Percentiles rank a stretch among this genome's conserved stretches.
These are phyloP conservation scores for Elsinoe batatas DNA, from an alignment of 2,329 filamentous ascomycete species.

Conservation along the genomic window DNA sequence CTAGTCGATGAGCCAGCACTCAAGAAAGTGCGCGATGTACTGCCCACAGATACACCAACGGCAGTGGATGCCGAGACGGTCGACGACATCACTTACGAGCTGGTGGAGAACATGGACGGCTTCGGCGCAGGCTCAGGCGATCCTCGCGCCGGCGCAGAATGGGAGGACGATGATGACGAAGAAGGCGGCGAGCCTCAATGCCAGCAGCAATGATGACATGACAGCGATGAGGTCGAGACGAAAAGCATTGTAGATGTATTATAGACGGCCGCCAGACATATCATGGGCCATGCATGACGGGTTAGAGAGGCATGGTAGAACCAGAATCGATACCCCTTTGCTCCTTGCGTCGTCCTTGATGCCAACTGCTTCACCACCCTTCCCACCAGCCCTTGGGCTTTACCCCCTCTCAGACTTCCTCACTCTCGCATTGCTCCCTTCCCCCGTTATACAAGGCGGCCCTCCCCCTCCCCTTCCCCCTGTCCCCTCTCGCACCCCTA, in stretches of 20 bases:
- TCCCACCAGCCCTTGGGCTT: no score
- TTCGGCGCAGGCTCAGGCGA: slow-evolving; percentile 66
- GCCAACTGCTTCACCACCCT: background rate
- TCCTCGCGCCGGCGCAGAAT: slow-evolving; percentile 56
- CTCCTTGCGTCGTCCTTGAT: no score
- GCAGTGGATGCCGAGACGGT: slow-evolving; percentile 61
- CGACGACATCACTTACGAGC: slow-evolving; percentile 81
- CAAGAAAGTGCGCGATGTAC: slow-evolving; percentile 60
- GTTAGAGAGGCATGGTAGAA: background rate
- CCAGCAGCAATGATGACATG: slow-evolving; percentile 52
- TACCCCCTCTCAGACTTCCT: no score
- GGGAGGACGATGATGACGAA: slow-evolving; percentile 62
- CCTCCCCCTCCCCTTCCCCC: background rate
- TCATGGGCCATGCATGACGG: background rate
- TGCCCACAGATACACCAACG: slow-evolving; percentile 45
- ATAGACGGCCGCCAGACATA: background rate
- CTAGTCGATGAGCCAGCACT: slow-evolving; percentile 58
- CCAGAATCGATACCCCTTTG: background rate
- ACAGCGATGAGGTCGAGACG: background rate
- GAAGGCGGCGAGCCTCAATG: slow-evolving; percentile 57
- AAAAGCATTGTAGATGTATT: slow-evolving; percentile 7
- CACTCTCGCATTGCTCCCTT: no score
- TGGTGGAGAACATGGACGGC: slow-evolving; percentile 73
- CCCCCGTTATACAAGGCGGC: no score
- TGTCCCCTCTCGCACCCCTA: background rate